Conservation (phyloP, 2,329 filamentous ascomycete genomes). For the Cordyceps farinosa region DNA sequence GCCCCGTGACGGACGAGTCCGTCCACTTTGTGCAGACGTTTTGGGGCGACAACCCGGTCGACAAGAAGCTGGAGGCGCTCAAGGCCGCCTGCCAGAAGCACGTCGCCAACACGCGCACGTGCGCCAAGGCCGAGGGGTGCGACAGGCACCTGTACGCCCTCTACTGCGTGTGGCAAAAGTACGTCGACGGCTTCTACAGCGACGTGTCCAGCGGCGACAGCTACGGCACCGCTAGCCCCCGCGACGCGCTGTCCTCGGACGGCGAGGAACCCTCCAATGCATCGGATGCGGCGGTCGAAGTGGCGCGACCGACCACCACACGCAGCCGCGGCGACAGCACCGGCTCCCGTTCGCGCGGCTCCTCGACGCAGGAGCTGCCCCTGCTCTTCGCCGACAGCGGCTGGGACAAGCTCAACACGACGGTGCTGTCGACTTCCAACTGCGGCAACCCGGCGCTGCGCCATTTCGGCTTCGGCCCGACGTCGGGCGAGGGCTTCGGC, state of each 20-base stretch:
- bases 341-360: conserved; percentile 44
- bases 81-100: conserved; percentile 82
- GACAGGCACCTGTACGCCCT: conserved; percentile 92
- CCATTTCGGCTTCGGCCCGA: conserved; percentile 95
- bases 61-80: conserved; percentile 81
- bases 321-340: conserved; percentile 53
- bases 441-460: conserved; percentile 93
- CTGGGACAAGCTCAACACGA: conserved; percentile 94
- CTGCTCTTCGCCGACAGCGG: conserved; percentile 81
- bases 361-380: conserved; percentile 54
- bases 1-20: conserved; percentile 77
- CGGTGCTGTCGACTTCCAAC: conserved; percentile 94
- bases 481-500: conserved; percentile 88
- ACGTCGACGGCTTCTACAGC: conserved; percentile 67
- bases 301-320: conserved; percentile 29
- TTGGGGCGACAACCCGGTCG: conserved; percentile 84
- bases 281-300: conserved; percentile 32
- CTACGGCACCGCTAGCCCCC: conserved; percentile 62
- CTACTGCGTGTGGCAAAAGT: conserved; percentile 91
- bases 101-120: conserved; percentile 73
- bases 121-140: conserved; percentile 84
- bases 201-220: conserved; percentile 51
- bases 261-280: conserved; percentile 33
- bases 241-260: conserved; percentile 34
- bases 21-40: conserved; percentile 90